Evolutionary conservation across 805 yeast genomes (phyloP).

Genomic region (Osmozyma mogii): DNA sequence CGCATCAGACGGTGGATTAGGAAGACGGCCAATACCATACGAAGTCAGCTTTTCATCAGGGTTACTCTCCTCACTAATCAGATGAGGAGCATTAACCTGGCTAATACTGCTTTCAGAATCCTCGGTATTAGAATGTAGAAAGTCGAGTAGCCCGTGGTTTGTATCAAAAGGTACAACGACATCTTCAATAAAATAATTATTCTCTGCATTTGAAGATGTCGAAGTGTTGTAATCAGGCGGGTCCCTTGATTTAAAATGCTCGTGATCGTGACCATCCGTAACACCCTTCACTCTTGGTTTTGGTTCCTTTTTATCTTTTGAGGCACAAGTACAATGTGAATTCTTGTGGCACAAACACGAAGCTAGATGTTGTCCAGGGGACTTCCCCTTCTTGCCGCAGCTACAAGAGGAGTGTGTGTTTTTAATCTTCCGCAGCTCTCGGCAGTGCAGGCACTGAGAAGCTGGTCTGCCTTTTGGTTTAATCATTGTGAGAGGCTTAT

Average conservation of each 20-base stretch:
- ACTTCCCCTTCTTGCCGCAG: constrained; percentile 51
- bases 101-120: not conserved
- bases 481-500: constrained; percentile 84
- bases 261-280: not conserved
- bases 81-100: not conserved
- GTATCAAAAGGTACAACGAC: constrained; percentile 23
- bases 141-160: constrained; percentile 33
- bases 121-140: constrained; percentile 16
- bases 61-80: no score
- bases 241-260: not conserved
- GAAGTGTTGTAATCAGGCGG: not conserved
- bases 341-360: constrained; percentile 32
- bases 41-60: no score
- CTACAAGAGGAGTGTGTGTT: constrained; percentile 63
- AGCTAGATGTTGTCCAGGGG: constrained; percentile 29
- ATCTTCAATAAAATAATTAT: constrained; percentile 23
- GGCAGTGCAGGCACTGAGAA: constrained; percentile 82
- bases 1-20: constrained; percentile 6
- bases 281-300: constrained; percentile 1
- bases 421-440: constrained; percentile 61
- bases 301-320: constrained; percentile 13
- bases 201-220: not conserved
- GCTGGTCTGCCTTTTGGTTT: constrained; percentile 97
- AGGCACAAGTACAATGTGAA: constrained; percentile 34
- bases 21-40: not conserved